These are phyloP conservation scores for Pochonia chlamydosporia DNA, from an alignment of 2,329 filamentous ascomycete genomes.

Conservation along the genomic window DNA sequence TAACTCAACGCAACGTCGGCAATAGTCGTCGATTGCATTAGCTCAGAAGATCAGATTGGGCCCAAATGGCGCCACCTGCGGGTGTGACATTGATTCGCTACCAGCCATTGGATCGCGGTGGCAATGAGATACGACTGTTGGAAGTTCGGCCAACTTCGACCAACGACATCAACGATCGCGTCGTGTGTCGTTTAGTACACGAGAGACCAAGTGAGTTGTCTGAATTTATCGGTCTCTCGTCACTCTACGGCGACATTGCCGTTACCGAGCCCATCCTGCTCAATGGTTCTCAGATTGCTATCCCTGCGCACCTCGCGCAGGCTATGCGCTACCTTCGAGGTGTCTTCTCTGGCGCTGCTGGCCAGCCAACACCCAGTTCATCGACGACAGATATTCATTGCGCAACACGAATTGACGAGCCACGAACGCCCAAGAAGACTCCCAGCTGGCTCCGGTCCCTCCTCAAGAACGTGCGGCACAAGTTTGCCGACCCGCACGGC, in stretches of 20 bases:
- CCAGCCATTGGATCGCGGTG: constrained; percentile 15
- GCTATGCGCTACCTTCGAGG: constrained; percentile 26
- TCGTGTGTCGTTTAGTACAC: constrained; percentile 28
- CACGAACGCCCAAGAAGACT: constrained; percentile 13
- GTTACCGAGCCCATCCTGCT: constrained; percentile 23
- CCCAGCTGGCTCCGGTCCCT: constrained; percentile 14
- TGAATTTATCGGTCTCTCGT: constrained; percentile 24
- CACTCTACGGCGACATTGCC: constrained; percentile 21
- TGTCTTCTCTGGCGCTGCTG: constrained; percentile 26
- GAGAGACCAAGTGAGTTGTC: constrained; percentile 17
- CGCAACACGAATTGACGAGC: constrained; percentile 16
- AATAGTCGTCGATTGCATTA: too few species aligned
- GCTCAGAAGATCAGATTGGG: too few species aligned
- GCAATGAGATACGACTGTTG: constrained; percentile 25
- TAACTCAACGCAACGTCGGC: too few species aligned
- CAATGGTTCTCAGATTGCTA: constrained; percentile 18
- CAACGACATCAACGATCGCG: constrained; percentile 19
- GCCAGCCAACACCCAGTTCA: too few species aligned
- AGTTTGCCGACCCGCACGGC: constrained; percentile 7
- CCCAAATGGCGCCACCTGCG: constrained; percentile 3
- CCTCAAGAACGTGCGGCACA: constrained; percentile 12
- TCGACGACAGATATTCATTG: too few species aligned
- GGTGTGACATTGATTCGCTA: constrained; percentile 11
- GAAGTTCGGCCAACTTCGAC: constrained; percentile 23
- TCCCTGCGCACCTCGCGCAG: constrained; percentile 22